Evolutionary conservation across 2,329 filamentous ascomycete genomes (phyloP).

Genomic region (Dactylellina haptotyla): DNA sequence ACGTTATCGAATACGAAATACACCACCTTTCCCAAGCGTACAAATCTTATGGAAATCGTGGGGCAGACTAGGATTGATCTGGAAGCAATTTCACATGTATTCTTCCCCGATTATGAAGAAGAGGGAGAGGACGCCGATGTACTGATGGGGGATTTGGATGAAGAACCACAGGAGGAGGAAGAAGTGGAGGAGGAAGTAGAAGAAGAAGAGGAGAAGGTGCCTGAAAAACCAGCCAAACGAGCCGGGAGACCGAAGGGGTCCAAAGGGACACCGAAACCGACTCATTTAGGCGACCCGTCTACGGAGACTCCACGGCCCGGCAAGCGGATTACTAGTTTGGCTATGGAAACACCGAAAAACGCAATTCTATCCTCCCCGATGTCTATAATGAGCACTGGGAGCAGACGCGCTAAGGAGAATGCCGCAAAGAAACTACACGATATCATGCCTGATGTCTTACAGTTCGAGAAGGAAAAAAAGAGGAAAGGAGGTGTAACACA

Average conservation of each 20-base stretch:
- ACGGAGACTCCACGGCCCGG: constrained; percentile 29
- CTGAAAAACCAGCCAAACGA: constrained; percentile 21
- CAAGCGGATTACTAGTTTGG: constrained; percentile 15
- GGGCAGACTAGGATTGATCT: constrained; percentile 87
- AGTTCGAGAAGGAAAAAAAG: constrained; percentile 95
- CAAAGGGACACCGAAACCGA: constrained; percentile 15
- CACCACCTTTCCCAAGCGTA: constrained; percentile 84
- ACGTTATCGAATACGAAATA: constrained; percentile 79
- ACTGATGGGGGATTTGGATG: constrained; percentile 61
- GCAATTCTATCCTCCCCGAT: constrained; percentile 24
- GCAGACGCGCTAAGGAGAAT: constrained; percentile 86
- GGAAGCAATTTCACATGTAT: constrained; percentile 75
- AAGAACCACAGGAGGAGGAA: constrained; percentile 44
- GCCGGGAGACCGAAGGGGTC: constrained; percentile 34
- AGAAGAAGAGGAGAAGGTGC: constrained; percentile 17
- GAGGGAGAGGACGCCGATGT: constrained; percentile 66
- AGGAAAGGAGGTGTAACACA: constrained; percentile 74
- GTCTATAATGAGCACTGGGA: constrained; percentile 72
- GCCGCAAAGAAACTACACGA: constrained; percentile 80
- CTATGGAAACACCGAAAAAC: constrained; percentile 36
- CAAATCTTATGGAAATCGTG: constrained; percentile 91
- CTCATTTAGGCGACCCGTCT: not conserved
- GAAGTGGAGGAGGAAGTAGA: not conserved
- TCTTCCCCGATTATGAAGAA: constrained; percentile 65
- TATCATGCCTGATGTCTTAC: constrained; percentile 81